Evolutionary conservation across 2,329 filamentous ascomycete genomes (phyloP).

Genomic region (Capronia coronata): DNA sequence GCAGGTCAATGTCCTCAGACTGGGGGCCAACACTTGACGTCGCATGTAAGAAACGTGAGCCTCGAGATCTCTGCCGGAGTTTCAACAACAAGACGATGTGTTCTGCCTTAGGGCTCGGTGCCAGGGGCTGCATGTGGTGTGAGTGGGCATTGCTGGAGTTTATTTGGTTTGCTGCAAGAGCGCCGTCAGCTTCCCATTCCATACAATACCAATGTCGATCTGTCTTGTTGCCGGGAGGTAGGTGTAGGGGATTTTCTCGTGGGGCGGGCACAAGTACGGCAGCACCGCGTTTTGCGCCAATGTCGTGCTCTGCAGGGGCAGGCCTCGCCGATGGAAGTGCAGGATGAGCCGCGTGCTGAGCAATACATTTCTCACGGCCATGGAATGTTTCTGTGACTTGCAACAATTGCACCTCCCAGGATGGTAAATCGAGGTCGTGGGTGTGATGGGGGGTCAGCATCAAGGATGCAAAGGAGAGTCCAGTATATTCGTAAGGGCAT

Average conservation of each 20-base stretch:
- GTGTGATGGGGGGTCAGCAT: slow-evolving; percentile 3
- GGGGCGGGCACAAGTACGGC: too few species aligned
- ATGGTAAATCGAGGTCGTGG: neutral
- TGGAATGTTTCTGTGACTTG: too few species aligned
- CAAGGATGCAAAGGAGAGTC: neutral
- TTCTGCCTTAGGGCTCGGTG: slow-evolving; percentile 4
- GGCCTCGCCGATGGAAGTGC: too few species aligned
- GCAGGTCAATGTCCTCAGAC: slow-evolving; percentile 3
- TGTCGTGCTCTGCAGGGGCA: slow-evolving; percentile 4
- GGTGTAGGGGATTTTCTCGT: slow-evolving; percentile 4
- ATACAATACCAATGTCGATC: slow-evolving; percentile 15
- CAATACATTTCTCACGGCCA: too few species aligned
- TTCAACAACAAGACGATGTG: too few species aligned
- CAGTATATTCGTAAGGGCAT: too few species aligned
- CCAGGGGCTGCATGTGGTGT: slow-evolving; percentile 1
- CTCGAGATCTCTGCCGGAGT: too few species aligned
- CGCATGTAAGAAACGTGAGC: neutral
- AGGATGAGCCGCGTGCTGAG: too few species aligned
- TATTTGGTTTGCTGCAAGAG: slow-evolving; percentile 9
- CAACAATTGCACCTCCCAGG: too few species aligned
- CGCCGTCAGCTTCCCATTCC: slow-evolving; percentile 20
- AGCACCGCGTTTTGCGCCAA: slow-evolving; percentile 2
- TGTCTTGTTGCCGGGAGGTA: slow-evolving; percentile 9
- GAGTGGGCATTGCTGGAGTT: slow-evolving; percentile 9
- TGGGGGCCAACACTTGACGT: slow-evolving; percentile 14